Evolutionary conservation across 2,329 filamentous ascomycete species (phyloP).

Genomic region (Colletotrichum liaoningense): DNA sequence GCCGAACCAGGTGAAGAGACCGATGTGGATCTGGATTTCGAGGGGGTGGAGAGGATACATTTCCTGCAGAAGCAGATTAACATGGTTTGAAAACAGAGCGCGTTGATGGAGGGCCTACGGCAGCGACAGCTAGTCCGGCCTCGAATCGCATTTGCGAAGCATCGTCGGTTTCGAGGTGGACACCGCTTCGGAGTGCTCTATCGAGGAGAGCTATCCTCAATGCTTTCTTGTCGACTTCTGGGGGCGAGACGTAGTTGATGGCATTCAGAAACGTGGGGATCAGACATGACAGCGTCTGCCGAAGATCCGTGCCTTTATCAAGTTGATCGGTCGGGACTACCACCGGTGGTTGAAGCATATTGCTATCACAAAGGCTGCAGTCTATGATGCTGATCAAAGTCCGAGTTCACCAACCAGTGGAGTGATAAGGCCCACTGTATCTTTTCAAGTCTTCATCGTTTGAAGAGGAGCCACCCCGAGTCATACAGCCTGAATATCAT

Average conservation of each 20-base stretch:
- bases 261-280: constrained; percentile 5
- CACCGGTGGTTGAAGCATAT: constrained; percentile 1
- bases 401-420: neutral
- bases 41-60: constrained; percentile 37
- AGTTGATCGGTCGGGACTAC: neutral
- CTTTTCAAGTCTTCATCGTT: neutral
- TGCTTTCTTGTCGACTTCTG: neutral
- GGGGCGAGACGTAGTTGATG: constrained; percentile 3
- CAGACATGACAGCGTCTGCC: constrained; percentile 11
- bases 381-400: neutral
- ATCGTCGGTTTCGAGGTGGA: constrained; percentile 3
- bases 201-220: neutral
- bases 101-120: neutral
- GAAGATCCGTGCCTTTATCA: neutral
- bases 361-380: neutral
- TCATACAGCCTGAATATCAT: neutral
- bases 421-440: neutral
- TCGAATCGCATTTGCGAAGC: constrained; percentile 23
- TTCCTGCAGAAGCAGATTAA: neutral
- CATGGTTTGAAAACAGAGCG: too few relatives aligned
- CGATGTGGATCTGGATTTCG: constrained; percentile 44
- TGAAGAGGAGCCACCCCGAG: neutral
- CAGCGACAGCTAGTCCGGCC: constrained; percentile 18
- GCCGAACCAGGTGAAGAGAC: constrained; percentile 45
- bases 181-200: constrained; percentile 2